phyloP scores from a whole-genome alignment of 2,329 filamentous ascomycete species.

The Aspergillus sojae region DNA sequence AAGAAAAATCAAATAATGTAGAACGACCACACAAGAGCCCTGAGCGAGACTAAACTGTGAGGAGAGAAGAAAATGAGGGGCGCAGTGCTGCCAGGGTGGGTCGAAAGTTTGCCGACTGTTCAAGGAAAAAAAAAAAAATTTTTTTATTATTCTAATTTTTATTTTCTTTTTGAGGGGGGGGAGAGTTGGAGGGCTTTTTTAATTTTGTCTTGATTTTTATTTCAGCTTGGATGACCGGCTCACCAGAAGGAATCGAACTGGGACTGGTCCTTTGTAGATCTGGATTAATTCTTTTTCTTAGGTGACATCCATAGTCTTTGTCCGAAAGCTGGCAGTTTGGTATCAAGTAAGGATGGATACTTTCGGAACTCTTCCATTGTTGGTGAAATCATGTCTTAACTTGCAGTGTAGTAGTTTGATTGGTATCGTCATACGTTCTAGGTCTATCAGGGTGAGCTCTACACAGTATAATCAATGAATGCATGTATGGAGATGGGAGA shows the following conservation, averaged over 20 bases:
- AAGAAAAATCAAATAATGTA: slow-evolving; percentile 7
- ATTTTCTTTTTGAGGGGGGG: background rate
- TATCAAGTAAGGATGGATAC: background rate
- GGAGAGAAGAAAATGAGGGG: slow-evolving; percentile 21
- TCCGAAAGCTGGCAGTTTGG: background rate
- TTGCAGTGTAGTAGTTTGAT: background rate
- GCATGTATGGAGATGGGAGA: background rate
- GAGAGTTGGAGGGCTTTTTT: background rate
- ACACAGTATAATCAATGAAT: background rate
- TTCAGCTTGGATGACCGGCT: slow-evolving; percentile 7
- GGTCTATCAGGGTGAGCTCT: background rate
- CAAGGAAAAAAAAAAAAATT: background rate
- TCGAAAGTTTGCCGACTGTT: slow-evolving; percentile 26
- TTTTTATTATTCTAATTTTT: background rate
- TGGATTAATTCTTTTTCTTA: slow-evolving; percentile 9
- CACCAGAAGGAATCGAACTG: background rate
- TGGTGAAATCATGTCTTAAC: background rate
- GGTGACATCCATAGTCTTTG: background rate
- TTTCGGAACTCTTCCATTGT: background rate
- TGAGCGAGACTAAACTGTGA: slow-evolving; percentile 7
- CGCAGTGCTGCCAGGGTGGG: slow-evolving; percentile 22
- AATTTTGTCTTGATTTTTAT: slow-evolving; percentile 3
- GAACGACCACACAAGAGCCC: slow-evolving; percentile 4
- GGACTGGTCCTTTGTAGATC: slow-evolving; percentile 16
- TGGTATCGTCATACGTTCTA: background rate